A percentile compares a stretch with the other conserved stretches of the same genome.
These are phyloP conservation scores for Ganoderma leucocontextum DNA, from an alignment of 1,284 basidiomycete species.

Conservation along the genomic window DNA sequence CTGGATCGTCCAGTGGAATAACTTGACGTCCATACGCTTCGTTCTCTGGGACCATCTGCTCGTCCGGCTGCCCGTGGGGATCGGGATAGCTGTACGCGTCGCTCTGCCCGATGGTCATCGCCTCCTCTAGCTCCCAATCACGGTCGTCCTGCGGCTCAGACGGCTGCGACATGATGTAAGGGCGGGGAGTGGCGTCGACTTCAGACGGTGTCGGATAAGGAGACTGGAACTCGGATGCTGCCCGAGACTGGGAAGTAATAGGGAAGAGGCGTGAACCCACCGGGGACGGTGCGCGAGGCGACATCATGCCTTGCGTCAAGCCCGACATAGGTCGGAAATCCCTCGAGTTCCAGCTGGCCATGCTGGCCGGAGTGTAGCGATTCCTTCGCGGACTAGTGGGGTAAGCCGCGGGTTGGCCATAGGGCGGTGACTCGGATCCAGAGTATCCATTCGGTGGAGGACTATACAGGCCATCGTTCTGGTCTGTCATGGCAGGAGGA, in stretches of 20 bases:
- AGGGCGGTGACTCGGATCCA: not conserved
- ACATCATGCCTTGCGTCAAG: conserved; percentile 10
- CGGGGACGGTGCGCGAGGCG: conserved; percentile 20
- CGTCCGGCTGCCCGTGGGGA: not conserved
- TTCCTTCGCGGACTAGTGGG: conserved; percentile 20
- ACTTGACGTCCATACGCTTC: conserved; percentile 14
- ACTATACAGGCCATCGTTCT: conserved; percentile 25
- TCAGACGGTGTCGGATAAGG: conserved; percentile 7
- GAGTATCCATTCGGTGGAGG: not conserved
- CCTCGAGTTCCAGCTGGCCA: conserved; percentile 34
- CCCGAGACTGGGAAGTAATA: conserved; percentile 24
- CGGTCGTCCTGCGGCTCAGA: conserved; percentile 13
- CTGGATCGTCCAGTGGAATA: conserved; percentile 11
- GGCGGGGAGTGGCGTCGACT: conserved; percentile 9
- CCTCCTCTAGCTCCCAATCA: conserved; percentile 26
- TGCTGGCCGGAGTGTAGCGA: conserved; percentile 31
- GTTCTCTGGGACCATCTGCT: conserved; percentile 12
- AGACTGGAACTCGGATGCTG: conserved; percentile 24
- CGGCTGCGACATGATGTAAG: not conserved
- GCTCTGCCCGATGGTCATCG: conserved; percentile 29
- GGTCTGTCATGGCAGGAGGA: conserved; percentile 29
- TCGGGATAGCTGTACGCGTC: conserved; percentile 17
- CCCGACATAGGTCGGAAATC: conserved; percentile 14
- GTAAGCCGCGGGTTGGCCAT: not conserved
- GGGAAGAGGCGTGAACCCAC: conserved; percentile 25